phyloP scores from a whole-genome alignment of 257 asterid species.

The Solanum tarijense region DNA sequence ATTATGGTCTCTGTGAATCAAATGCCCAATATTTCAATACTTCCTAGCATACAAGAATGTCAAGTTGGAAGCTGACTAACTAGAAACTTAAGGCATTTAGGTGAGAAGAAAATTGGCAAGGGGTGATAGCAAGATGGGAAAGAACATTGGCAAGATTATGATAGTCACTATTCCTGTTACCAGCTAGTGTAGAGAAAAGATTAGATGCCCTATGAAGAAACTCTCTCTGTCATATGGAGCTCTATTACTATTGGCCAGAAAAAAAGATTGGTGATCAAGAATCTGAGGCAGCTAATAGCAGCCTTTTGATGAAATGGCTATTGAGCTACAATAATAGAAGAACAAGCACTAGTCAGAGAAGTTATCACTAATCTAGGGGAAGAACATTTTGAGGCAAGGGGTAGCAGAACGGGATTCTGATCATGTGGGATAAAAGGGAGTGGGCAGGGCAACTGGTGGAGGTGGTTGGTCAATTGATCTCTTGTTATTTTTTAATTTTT shows the following conservation, averaged over 20 bases:
- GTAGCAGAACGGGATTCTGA: background rate
- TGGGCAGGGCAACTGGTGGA: background rate
- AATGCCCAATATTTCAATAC: background rate
- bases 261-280: background rate
- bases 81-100: background rate
- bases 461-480: background rate
- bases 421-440: background rate
- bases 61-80: background rate
- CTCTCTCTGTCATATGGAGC: background rate
- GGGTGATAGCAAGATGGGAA: background rate
- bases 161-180: background rate
- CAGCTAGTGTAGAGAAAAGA: background rate
- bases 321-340: background rate
- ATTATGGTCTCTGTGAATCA: background rate
- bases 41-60: background rate
- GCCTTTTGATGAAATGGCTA: background rate
- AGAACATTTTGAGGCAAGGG: background rate
- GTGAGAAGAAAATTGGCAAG: background rate
- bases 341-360: background rate
- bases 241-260: background rate
- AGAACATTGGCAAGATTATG: background rate
- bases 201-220: background rate
- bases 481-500: too few species aligned
- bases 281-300: background rate
- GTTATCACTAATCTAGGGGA: background rate